A percentile compares a stretch with the other conserved stretches of the same genome.
phyloP scores from a whole-genome alignment of 2,329 filamentous ascomycete genomes.

The Chalaropsis ovoidea region DNA sequence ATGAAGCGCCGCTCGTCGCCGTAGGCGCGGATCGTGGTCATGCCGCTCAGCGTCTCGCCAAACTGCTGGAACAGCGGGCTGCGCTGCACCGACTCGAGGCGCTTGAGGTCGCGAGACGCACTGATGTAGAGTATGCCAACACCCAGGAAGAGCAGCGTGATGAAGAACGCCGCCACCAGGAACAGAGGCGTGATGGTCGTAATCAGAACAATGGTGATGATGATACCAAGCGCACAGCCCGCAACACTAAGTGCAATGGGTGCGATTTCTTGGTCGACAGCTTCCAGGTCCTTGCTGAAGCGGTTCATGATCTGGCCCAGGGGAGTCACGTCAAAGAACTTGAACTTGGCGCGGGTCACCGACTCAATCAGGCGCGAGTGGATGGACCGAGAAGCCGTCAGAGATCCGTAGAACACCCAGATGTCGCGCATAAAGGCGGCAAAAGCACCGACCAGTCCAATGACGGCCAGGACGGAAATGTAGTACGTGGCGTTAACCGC shows the following conservation, averaged over 20 bases:
- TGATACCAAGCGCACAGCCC: constrained; percentile 53
- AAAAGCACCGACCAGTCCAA: constrained; percentile 67
- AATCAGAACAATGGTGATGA: constrained; percentile 82
- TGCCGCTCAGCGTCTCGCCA: constrained; percentile 85
- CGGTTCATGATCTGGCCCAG: constrained; percentile 95
- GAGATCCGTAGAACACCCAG: constrained; percentile 84
- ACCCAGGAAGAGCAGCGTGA: constrained; percentile 69
- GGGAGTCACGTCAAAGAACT: constrained; percentile 94
- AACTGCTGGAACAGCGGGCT: constrained; percentile 97
- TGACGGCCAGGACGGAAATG: constrained; percentile 66
- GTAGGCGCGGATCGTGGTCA: constrained; percentile 94
- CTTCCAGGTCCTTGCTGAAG: constrained; percentile 94
- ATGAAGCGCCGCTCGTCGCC: constrained; percentile 90
- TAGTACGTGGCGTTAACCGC: constrained; percentile 77
- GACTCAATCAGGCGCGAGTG: constrained; percentile 68
- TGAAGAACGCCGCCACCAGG: constrained; percentile 75
- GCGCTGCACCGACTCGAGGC: constrained; percentile 84
- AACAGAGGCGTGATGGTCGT: constrained; percentile 83
- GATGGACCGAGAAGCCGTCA: constrained; percentile 75
- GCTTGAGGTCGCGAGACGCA: constrained; percentile 89
- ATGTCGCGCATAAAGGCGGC: constrained; percentile 74
- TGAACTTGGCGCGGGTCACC: constrained; percentile 83
- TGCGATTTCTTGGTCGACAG: constrained; percentile 90
- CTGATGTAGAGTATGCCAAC: constrained; percentile 82
- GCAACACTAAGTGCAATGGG: constrained; percentile 73